A percentile compares a stretch with the other conserved stretches of the same genome.
phyloP scores from a whole-genome alignment of 202 grass and related monocot species.

The Zizania palustris region DNA sequence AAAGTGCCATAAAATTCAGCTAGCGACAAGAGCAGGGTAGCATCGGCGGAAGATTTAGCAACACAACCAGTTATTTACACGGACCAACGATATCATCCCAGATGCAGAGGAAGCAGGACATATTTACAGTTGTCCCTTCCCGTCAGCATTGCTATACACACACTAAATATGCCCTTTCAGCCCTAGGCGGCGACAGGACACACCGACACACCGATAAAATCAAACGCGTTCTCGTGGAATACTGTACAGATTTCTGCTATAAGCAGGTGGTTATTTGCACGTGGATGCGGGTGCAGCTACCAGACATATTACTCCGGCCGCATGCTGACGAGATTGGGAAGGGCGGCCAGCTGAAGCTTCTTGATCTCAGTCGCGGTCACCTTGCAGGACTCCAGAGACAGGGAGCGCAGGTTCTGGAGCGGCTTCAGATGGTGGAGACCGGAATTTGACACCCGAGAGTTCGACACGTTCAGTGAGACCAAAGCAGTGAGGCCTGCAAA shows the following conservation, averaged over 20 bases:
- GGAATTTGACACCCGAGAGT: conserved; percentile 68
- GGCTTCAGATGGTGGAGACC: conserved; percentile 86
- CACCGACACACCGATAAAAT: neutral
- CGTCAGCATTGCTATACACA: conserved; percentile 19
- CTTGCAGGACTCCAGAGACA: conserved; percentile 85
- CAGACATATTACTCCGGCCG: conserved; percentile 55
- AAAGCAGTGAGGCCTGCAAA: conserved; percentile 76
- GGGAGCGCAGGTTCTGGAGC: conserved; percentile 66
- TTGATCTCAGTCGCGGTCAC: conserved; percentile 80
- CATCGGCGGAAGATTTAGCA: neutral
- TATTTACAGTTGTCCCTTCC: conserved; percentile 57
- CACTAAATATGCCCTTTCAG: neutral
- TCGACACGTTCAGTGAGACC: conserved; percentile 81
- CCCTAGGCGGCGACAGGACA: neutral
- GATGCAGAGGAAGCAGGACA: conserved; percentile 44
- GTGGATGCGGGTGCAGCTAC: neutral
- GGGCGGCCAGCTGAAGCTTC: conserved; percentile 71
- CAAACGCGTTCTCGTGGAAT: conserved; percentile 2
- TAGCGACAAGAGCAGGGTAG: neutral
- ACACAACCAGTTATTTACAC: neutral
- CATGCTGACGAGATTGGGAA: conserved; percentile 76
- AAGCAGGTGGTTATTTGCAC: conserved; percentile 29
- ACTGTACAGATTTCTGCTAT: conserved; percentile 39
- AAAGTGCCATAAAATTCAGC: neutral
- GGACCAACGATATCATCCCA: conserved; percentile 26